A percentile compares a stretch with the other conserved stretches of the same genome.
Conservation (phyloP, 495 filamentous ascomycete species). For the Letharia columbiana region DNA sequence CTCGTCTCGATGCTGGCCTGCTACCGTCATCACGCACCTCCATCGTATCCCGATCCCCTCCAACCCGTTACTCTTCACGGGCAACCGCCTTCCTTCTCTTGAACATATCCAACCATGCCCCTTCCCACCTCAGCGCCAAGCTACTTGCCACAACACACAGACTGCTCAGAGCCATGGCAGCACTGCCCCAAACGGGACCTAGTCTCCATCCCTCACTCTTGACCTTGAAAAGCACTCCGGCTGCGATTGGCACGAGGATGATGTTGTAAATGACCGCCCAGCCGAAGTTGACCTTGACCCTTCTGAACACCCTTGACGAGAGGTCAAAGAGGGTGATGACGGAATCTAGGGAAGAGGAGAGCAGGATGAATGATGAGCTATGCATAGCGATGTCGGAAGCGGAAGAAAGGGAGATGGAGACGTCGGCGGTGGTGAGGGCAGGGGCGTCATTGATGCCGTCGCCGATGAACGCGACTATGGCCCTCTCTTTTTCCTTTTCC, state of each 20-base stretch:
- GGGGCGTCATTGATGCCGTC: constrained; percentile 89
- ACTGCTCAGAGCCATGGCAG: constrained; percentile 82
- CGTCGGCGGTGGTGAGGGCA: constrained; percentile 68
- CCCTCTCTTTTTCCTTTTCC: constrained; percentile 13
- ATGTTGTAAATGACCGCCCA: constrained; percentile 88
- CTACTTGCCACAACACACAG: constrained; percentile 72
- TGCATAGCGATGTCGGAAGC: constrained; percentile 80
- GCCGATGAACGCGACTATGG: constrained; percentile 58
- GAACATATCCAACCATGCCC: background rate
- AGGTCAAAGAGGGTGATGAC: constrained; percentile 68
- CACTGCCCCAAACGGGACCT: constrained; percentile 73
- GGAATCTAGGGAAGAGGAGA: constrained; percentile 58
- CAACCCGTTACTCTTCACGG: background rate
- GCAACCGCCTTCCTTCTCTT: background rate
- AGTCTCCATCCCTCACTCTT: constrained; percentile 43
- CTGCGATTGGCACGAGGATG: constrained; percentile 71
- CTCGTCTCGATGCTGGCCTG: background rate
- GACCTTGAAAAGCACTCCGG: constrained; percentile 59
- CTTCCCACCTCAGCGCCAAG: constrained; percentile 50
- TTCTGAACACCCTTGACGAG: constrained; percentile 59
- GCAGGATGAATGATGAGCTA: constrained; percentile 76
- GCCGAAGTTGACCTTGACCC: constrained; percentile 78
- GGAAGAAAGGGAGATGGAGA: constrained; percentile 75
- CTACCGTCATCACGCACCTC: background rate
- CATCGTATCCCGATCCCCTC: background rate